Base-by-base conservation (phyloP, 2,329 filamentous ascomycete species). In the Sporothrix humicola region DNA sequence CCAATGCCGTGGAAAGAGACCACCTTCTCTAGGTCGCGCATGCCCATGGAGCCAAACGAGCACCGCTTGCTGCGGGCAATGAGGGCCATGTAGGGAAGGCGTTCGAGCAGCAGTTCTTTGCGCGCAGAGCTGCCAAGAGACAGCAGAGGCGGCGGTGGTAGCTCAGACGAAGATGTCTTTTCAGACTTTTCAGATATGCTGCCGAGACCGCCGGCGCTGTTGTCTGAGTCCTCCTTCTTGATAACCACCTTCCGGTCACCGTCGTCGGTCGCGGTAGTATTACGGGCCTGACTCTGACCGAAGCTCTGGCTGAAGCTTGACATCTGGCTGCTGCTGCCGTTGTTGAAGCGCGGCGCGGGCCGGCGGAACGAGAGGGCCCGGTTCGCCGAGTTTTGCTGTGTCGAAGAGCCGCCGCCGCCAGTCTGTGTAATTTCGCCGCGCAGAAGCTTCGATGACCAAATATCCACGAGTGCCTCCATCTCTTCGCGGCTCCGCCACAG, bases 401-500 rank as follows among this genome's bases (percentile, higher is more conserved):
- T 79, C 46, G 80, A 81, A 74, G 75, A 4, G 31, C 15, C 31
- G 58, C 37, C 37, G 15, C 37, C 58, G 4, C 78, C 79, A 4
- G 82, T 81, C 52, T 88, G 86, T 1, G 87, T 86, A 74, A 86
- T 86, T 58, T 89, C 87, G 2, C 88, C 88, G 72, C 86, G 87
- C 50, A 91, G 86, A 23, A 91, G 82, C 69, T 86, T 87, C 0
- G 87, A 84, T 0, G 90, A 89, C 87, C 92, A 93, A 73, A 91
- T 79, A 73, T 94, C 92, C 0, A 97, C 83, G 1, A 93, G 81
- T 0, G 89, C 90, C 75, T 93, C 91, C 6, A 95, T 86, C 80
- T 98, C 95, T 79, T 98, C 95, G 76, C 89, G 92, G 72, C 90
- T 88, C 74, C 91, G 88, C 94, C 95, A 97, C 12, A 98, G 82